A percentile compares a stretch with the other conserved stretches of the same genome.
These are phyloP conservation scores for Trametes sanguinea DNA, from an alignment of 768 basidiomycete species.

Conservation along the genomic window DNA sequence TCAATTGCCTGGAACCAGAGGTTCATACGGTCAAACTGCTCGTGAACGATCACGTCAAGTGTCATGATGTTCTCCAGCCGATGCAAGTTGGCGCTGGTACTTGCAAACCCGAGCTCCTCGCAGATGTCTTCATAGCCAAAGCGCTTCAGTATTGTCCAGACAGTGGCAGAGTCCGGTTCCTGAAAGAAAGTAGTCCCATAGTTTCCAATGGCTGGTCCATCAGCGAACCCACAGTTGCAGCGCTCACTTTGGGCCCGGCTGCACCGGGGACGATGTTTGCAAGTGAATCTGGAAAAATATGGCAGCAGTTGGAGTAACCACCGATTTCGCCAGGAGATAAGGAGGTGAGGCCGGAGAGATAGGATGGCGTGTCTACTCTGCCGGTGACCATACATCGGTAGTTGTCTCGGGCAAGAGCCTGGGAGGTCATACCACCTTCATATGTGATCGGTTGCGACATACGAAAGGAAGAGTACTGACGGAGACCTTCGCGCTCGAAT, in stretches of 20 bases:
- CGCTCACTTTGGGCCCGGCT: not conserved
- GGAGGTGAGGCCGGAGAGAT: not conserved
- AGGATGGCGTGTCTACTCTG: not conserved
- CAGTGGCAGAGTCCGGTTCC: not conserved
- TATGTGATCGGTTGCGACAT: not conserved
- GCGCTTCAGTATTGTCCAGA: not conserved
- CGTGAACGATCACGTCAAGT: not conserved
- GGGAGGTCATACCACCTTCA: not conserved
- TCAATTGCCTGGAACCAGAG: not conserved
- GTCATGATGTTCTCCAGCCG: slow-evolving; percentile 6
- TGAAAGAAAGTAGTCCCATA: not conserved
- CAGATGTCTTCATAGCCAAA: slow-evolving; percentile 1
- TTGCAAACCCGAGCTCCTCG: not conserved
- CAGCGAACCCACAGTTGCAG: not conserved
- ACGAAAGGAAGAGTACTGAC: not conserved
- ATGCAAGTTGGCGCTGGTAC: not conserved
- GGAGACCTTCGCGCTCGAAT: not conserved
- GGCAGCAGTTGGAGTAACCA: not conserved
- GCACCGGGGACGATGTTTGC: not conserved
- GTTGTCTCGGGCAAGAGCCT: not conserved
- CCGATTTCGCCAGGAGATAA: not conserved
- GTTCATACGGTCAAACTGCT: not conserved
- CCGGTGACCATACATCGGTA: slow-evolving; percentile 3
- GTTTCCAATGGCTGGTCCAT: not conserved
- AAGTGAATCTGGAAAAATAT: slow-evolving; percentile 1